Evolutionary conservation across 2,329 filamentous ascomycete species (phyloP).

Genomic region (Fusarium sp.): DNA sequence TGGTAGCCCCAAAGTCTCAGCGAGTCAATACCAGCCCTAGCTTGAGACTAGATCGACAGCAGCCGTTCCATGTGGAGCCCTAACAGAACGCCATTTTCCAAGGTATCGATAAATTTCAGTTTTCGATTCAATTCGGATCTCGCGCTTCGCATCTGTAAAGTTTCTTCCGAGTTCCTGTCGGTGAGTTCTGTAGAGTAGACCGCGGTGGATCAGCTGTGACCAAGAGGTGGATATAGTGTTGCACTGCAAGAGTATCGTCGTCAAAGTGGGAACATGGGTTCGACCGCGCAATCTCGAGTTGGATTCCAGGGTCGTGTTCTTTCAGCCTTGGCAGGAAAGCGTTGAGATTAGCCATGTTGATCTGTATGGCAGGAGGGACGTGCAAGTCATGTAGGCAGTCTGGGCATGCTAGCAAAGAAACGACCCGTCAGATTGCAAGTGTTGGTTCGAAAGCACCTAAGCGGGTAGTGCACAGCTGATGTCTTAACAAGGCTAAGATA

Average conservation of each 20-base stretch:
- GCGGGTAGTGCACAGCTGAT: background rate
- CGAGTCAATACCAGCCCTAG: constrained; percentile 1
- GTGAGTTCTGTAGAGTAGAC: background rate
- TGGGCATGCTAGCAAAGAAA: background rate
- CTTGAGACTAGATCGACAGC: constrained; percentile 1
- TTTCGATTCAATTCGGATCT: background rate
- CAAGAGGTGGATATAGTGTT: background rate
- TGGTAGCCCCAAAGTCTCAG: background rate
- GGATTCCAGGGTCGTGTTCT: background rate
- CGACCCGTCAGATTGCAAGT: background rate
- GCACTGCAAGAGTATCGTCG: background rate
- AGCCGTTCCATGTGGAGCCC: constrained; percentile 3
- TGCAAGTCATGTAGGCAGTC: background rate
- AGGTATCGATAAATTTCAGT: background rate
- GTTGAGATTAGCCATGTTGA: background rate
- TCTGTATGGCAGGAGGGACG: background rate
- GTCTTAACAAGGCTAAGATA: background rate
- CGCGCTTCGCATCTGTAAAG: background rate
- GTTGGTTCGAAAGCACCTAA: background rate
- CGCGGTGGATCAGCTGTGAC: background rate
- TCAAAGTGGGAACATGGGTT: background rate
- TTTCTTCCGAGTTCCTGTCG: background rate
- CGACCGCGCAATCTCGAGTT: background rate
- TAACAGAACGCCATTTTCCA: background rate
- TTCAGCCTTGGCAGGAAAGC: background rate